Conservation (phyloP, 1,284 basidiomycete species). For the Trichosporon asahii region DNA sequence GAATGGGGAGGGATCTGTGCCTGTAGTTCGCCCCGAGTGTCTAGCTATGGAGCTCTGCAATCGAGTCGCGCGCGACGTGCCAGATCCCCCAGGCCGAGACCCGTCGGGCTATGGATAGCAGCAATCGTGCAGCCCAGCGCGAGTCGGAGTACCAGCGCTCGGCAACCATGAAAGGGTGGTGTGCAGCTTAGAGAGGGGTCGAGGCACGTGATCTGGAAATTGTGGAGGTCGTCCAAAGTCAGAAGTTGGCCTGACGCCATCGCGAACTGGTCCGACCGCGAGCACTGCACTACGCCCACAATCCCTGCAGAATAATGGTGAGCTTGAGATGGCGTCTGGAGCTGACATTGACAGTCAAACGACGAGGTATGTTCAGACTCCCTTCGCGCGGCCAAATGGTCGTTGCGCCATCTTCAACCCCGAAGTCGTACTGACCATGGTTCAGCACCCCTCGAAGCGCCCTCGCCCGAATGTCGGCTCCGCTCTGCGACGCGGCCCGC, state of each 20-base stretch:
- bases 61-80: not conserved
- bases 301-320: not conserved
- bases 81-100: too few species aligned
- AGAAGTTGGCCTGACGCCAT: not conserved
- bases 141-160: not conserved
- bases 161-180: too few species aligned
- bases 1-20: not conserved
- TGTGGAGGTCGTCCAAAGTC: slow-evolving; percentile 9
- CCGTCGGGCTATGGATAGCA: too few species aligned
- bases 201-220: not conserved
- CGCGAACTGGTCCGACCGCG: not conserved
- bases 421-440: not conserved
- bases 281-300: not conserved
- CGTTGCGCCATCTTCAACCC: not conserved
- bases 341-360: not conserved
- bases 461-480: slow-evolving; percentile 34
- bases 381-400: not conserved
- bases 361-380: not conserved
- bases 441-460: slow-evolving; percentile 24
- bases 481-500: slow-evolving; percentile 29
- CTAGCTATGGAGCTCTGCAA: not conserved
- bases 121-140: not conserved
- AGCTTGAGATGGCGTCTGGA: not conserved
- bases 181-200: not conserved
- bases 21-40: not conserved